These are phyloP conservation scores for Byssothecium circinans DNA, from an alignment of 2,329 filamentous ascomycete species.

Conservation along the genomic window DNA sequence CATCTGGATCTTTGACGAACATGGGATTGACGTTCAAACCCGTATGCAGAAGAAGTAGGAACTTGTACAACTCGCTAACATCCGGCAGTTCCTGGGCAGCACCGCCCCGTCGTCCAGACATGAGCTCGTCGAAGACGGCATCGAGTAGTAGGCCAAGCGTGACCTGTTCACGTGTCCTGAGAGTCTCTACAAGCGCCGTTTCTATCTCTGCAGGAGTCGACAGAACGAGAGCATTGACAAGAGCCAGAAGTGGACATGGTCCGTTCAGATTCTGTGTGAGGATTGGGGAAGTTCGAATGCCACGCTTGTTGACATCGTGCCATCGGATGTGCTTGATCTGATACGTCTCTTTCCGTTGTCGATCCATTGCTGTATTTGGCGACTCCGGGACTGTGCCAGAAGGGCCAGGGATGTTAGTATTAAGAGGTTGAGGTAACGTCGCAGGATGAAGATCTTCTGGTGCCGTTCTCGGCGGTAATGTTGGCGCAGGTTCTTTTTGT, in stretches of 20 bases:
- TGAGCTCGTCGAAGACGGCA: conserved; percentile 89
- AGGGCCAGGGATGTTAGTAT: conserved; percentile 20
- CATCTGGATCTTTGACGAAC: conserved; percentile 64
- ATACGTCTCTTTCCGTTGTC: conserved; percentile 73
- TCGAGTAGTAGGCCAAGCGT: conserved; percentile 83
- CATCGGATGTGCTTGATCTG: conserved; percentile 90
- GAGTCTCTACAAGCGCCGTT: conserved; percentile 74
- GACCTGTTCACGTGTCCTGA: conserved; percentile 82
- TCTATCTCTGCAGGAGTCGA: conserved; percentile 70
- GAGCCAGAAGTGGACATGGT: conserved; percentile 86
- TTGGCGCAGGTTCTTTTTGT: conserved; percentile 34
- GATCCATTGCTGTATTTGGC: conserved; percentile 43
- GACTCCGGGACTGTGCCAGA: conserved; percentile 39
- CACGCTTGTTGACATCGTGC: conserved; percentile 65
- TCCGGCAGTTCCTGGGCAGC: conserved; percentile 73
- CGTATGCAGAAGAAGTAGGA: conserved; percentile 85
- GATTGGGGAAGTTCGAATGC: conserved; percentile 80
- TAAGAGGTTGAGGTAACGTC: conserved; percentile 39
- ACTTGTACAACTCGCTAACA: conserved; percentile 82
- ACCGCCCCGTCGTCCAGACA: conserved; percentile 70
- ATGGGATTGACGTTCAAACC: conserved; percentile 98
- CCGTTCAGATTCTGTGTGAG: conserved; percentile 93
- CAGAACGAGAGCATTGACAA: conserved; percentile 89
- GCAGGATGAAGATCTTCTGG: conserved; percentile 37
- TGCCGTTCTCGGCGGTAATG: conserved; percentile 34